A percentile compares a stretch with the other conserved stretches of the same genome.
These are phyloP conservation scores for Flagelloscypha sp. DNA, from an alignment of 768 basidiomycete genomes.

Conservation along the genomic window DNA sequence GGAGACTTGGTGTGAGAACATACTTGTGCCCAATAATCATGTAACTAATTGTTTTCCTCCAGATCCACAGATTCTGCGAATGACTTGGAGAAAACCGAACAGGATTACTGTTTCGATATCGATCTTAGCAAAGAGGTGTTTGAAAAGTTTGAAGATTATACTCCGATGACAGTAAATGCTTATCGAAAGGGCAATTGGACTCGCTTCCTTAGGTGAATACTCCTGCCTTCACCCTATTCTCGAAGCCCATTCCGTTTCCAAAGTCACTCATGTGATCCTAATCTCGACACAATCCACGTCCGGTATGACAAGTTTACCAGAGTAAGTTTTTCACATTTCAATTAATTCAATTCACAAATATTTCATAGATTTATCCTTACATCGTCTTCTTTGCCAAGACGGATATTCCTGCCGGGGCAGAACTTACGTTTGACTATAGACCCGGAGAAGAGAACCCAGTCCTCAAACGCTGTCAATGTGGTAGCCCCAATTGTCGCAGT, in stretches of 20 bases:
- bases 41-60: conserved; percentile 2
- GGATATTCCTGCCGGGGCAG: conserved; percentile 12
- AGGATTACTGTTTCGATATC: conserved; percentile 14
- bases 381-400: conserved; percentile 16
- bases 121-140: conserved; percentile 13
- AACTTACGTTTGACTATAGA: conserved; percentile 18
- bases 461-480: no score
- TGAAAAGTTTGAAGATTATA: neutral
- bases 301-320: conserved; percentile 3
- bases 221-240: neutral
- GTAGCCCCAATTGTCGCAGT: no score
- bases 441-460: no score
- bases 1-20: conserved; percentile 8
- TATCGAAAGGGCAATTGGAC: conserved; percentile 19
- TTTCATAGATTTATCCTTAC: conserved; percentile 12
- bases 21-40: conserved; percentile 5
- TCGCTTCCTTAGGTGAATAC: conserved; percentile 18
- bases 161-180: conserved; percentile 3
- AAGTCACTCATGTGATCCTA: conserved; percentile 19
- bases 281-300: conserved; percentile 10
- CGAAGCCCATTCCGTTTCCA: neutral
- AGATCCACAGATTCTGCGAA: conserved; percentile 4
- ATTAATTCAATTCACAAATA: conserved; percentile 1
- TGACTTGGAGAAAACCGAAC: conserved; percentile 1
- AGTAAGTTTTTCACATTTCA: neutral